Percentiles rank a stretch among this genome's conserved stretches.
These are phyloP conservation scores for Zymoseptoria brevis DNA, from an alignment of 2,329 filamentous ascomycete genomes.

Conservation along the genomic window DNA sequence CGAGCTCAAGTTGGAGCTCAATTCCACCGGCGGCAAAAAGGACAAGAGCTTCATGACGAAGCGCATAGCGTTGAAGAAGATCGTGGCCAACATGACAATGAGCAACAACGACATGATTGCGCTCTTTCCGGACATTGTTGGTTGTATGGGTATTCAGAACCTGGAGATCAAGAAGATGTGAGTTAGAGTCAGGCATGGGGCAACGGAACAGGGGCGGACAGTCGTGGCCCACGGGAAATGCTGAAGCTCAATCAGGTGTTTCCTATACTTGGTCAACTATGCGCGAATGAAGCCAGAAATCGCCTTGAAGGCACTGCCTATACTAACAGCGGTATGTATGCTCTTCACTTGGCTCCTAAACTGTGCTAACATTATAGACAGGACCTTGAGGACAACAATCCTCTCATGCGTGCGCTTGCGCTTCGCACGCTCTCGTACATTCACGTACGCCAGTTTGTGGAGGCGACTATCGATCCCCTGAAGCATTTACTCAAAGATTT, in stretches of 20 bases:
- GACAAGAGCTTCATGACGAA: slow-evolving; percentile 93
- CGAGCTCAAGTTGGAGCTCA: slow-evolving; percentile 84
- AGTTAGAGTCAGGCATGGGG: slow-evolving; percentile 23
- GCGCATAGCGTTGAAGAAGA: slow-evolving; percentile 98
- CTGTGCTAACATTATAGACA: slow-evolving; percentile 30
- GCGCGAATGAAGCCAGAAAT: slow-evolving; percentile 89
- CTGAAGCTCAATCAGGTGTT: slow-evolving; percentile 62
- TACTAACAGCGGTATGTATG: slow-evolving; percentile 63
- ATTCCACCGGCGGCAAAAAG: slow-evolving; percentile 68
- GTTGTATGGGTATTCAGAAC: slow-evolving; percentile 88
- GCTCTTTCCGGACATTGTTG: slow-evolving; percentile 88
- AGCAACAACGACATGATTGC: slow-evolving; percentile 99
- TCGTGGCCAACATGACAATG: slow-evolving; percentile 99
- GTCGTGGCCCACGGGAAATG: not conserved
- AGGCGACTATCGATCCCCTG: slow-evolving; percentile 76
- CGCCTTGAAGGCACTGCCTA: slow-evolving; percentile 84
- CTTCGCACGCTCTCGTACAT: slow-evolving; percentile 95
- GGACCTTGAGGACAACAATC: slow-evolving; percentile 92
- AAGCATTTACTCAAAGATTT: slow-evolving; percentile 75
- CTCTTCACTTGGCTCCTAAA: not conserved
- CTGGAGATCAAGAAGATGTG: slow-evolving; percentile 99
- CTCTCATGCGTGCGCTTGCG: slow-evolving; percentile 82
- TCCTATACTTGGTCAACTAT: slow-evolving; percentile 95
- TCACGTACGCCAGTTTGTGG: slow-evolving; percentile 91
- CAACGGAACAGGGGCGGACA: not conserved